Evolutionary conservation across 1,284 basidiomycete genomes (phyloP), one percentile per base, ranked within the genome.

Genomic region (Leccinum olivaceoglutinosum): DNA sequence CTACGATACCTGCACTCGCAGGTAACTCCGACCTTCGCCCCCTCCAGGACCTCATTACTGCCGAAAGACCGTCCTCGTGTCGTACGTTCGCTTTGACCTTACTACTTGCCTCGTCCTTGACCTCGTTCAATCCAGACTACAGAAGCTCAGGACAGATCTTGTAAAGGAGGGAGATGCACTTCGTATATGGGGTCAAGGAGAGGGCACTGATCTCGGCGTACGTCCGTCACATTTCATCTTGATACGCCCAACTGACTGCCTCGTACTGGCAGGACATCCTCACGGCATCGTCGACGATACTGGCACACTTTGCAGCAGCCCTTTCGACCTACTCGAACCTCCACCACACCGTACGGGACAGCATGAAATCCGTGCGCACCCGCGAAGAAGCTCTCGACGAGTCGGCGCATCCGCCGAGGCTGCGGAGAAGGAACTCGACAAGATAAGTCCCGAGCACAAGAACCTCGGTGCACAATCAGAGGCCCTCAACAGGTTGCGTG

Each of bases 361-460:
- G 86, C 60, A 84, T 93, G 80, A 93, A 93, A 72, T 75, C 85
- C 2, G 84, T 98, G 60, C 87, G 95, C 34, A 87, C 92, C 6
- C 81, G 89, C 10, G 96, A 98, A 74, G 95, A 98, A 73, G 80
- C 79, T 6, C 82, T 96, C 4, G 92, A 94, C 62, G 88, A 92
- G 81, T 94, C 4, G 83, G 81, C 12, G 75, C 82, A 32, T 90
- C 91, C 66, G 92, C 94, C 1, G 95, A 97, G 64, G 75, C 84
- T n/a, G 93, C 93, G 0, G 94, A 97, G 73, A 90, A 84, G 80
- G 96, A 95, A 75, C 82, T 98, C 32, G 85, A 84, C 73, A 96
- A 91, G 79, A 97, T 97, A 94, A 86, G 85, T 60, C 84, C 92
- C 0, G 94, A 94, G 77, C 89, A 97, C 79, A 98, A 97, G 81